These are phyloP conservation scores for Mycena maculata DNA, from an alignment of 768 basidiomycete species.

Conservation along the genomic window DNA sequence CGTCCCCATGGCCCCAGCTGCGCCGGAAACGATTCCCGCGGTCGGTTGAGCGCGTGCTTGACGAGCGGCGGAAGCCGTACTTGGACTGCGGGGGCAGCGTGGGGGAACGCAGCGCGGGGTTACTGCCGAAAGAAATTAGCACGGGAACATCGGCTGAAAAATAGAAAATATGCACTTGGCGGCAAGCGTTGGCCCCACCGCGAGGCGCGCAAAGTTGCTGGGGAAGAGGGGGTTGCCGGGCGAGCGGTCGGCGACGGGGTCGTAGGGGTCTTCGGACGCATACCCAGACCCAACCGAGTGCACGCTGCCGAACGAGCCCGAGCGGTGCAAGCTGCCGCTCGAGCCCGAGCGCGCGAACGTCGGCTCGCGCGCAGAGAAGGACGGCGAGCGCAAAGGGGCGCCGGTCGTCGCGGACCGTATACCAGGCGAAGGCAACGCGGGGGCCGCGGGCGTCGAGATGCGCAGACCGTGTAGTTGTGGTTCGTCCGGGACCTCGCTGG, in stretches of 20 bases:
- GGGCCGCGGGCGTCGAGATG: slow-evolving; percentile 53
- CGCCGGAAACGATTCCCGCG: slow-evolving; percentile 32
- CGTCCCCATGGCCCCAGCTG: slow-evolving; percentile 25
- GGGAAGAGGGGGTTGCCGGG: slow-evolving; percentile 87
- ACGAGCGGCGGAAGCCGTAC: slow-evolving; percentile 22
- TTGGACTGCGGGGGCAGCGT: slow-evolving; percentile 32
- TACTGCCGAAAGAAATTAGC: slow-evolving; percentile 33
- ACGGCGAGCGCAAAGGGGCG: slow-evolving; percentile 39
- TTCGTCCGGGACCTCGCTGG: slow-evolving; percentile 36
- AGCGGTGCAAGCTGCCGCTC: slow-evolving; percentile 19
- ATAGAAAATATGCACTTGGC: slow-evolving; percentile 52
- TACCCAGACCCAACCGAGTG: slow-evolving; percentile 19
- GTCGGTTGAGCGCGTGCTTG: slow-evolving; percentile 29
- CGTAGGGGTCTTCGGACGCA: slow-evolving; percentile 50
- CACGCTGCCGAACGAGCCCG: slow-evolving; percentile 35
- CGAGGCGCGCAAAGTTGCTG: slow-evolving; percentile 79
- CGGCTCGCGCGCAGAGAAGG: slow-evolving; percentile 43
- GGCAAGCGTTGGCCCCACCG: slow-evolving; percentile 71
- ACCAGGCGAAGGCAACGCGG: slow-evolving; percentile 36
- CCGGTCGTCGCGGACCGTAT: slow-evolving; percentile 27
- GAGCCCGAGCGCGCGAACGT: slow-evolving; percentile 26
- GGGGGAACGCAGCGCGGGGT: slow-evolving; percentile 39
- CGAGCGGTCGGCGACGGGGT: slow-evolving; percentile 69
- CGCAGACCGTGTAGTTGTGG: slow-evolving; percentile 68
- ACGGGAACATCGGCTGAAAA: neutral